Base-by-base conservation (phyloP, 768 basidiomycete genomes). In the Tulasnella sp. region DNA sequence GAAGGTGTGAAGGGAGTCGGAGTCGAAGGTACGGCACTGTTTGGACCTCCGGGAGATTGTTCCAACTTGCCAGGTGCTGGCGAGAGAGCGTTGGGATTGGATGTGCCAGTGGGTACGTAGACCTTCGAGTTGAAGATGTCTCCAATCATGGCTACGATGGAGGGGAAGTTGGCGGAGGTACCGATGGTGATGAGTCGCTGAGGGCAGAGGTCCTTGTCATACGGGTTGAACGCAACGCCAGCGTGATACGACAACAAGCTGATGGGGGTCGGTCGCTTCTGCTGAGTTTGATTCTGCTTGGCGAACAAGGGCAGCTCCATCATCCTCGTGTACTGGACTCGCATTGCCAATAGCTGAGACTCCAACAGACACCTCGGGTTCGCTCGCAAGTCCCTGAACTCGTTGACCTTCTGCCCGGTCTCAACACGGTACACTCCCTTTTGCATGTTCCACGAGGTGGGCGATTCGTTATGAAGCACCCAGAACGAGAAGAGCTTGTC, bases 401-500 rank as follows among this genome's bases (percentile, higher is more conserved):
- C 94, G 80, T 90, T 91, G 73, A 94, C 94, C 83, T 94, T 93
- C 83, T 95, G 88, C 26, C 94, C 94, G 0, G 91, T 94, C 83
- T 95, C 94, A 84, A 95, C 95, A 26, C 94, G 91, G 84, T 89
- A 93, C 79, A 94, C 93, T 13, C 94, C 94, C 82, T 94, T 93
- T 35, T 39, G 76, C 26, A 77, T 71, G 78, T 93, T 91, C 67
- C 92, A 91, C 0, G 92, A 89, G 74, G 90, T 87, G 1, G 93
- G 93, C 73, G 88, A 88, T 81, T 95, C 94, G 32, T 89, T 89
- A 83, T 95, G 93, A 20, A 95, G 87, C 79, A 93, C 87, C 92
- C 93, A 95, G 86, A 94, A 95, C 78, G 91, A 91, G 84, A 95
- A 95, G 1, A 95, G 88, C 82, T 96, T 96, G 86, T 95, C 93